Percentiles rank a stretch among this genome's conserved stretches.
Evolutionary conservation across 2,329 filamentous ascomycete species (phyloP).

Genomic region (Pseudopyrenochaeta lycopersici): DNA sequence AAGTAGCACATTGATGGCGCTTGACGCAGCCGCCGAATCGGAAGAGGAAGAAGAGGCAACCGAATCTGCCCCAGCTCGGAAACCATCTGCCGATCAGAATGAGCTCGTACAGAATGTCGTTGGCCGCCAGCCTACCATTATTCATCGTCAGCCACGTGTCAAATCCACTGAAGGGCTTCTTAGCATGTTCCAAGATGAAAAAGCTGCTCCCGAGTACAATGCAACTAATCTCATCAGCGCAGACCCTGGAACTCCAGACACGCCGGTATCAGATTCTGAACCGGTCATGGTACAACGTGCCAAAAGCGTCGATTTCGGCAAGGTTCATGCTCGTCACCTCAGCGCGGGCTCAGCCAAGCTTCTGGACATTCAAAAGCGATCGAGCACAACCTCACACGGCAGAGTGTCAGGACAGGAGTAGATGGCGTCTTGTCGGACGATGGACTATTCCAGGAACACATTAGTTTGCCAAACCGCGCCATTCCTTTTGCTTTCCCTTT

Average conservation of each 20-base stretch:
- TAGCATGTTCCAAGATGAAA: slow-evolving; percentile 57
- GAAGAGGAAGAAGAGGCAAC: slow-evolving; percentile 49
- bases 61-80: slow-evolving; percentile 24
- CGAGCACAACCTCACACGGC: slow-evolving; percentile 39
- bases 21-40: slow-evolving; percentile 49
- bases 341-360: slow-evolving; percentile 81
- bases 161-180: slow-evolving; percentile 70
- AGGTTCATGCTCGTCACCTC: slow-evolving; percentile 73
- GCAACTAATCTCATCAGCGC: slow-evolving; percentile 43
- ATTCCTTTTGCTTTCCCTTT: slow-evolving; percentile 49
- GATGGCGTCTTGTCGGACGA: slow-evolving; percentile 22
- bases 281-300: slow-evolving; percentile 65
- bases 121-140: slow-evolving; percentile 68
- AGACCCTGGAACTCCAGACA: slow-evolving; percentile 38
- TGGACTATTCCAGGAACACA: slow-evolving; percentile 22
- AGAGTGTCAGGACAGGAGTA: slow-evolving; percentile 32
- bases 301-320: slow-evolving; percentile 73
- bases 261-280: slow-evolving; percentile 42
- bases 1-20: slow-evolving; percentile 57
- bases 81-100: slow-evolving; percentile 38
- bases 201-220: slow-evolving; percentile 29
- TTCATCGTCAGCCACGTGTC: slow-evolving; percentile 67
- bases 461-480: slow-evolving; percentile 41
- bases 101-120: slow-evolving; percentile 62
- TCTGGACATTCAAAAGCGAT: slow-evolving; percentile 65